Base-by-base conservation (phyloP, 495 filamentous ascomycete genomes). In the Lepidopterella palustris region DNA sequence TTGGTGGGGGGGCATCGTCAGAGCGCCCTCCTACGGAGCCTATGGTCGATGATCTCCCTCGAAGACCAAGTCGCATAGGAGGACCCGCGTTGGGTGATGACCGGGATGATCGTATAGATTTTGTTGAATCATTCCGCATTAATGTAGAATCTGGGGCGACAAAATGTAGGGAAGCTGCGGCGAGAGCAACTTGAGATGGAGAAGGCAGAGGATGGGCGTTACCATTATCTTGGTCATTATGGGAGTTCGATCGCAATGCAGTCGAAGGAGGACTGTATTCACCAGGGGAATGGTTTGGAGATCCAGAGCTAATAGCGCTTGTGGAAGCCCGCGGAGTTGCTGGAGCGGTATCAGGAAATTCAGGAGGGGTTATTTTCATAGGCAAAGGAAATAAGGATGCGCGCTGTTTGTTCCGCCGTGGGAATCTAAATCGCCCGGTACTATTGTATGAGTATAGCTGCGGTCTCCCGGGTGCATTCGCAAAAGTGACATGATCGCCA, bases 381-480 rank as follows among this genome's bases (percentile, higher is more conserved):
- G 91, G 84, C 5, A 96, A 77, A 45, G 95, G 93, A 65, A 97
- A 97, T n/a, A 97, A 78, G 21, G 89, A 85, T 59, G 82, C 82
- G 32, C 88, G 88, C 50, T 87, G 87, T 69, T 88, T 90, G 69
- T 87, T 93, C 53, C 89, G 78, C 27, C 92, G 85, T 45, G 87
- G 84, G 57, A 97, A 78, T 40, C 84, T 85, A 69, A 96, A 96
- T 70, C 93, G 86, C 47, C 79, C 88, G 61, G 80, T 86, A 24
- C 82, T 82, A 13, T 80, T 84, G 28, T 81, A 82, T n/a, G 82
- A 74, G 80, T 82, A 57, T 39, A 39, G 47, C 5, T 81, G 83
- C 25, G 84, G 83, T 24, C 82, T 87, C 6, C n/a, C n/a, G n/a
- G 82, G 83, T 4, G 81, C 84, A 35, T 81, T 82, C 45, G 80